Conservation (phyloP, 768 basidiomycete species). For the Suillus subalutaceus region DNA sequence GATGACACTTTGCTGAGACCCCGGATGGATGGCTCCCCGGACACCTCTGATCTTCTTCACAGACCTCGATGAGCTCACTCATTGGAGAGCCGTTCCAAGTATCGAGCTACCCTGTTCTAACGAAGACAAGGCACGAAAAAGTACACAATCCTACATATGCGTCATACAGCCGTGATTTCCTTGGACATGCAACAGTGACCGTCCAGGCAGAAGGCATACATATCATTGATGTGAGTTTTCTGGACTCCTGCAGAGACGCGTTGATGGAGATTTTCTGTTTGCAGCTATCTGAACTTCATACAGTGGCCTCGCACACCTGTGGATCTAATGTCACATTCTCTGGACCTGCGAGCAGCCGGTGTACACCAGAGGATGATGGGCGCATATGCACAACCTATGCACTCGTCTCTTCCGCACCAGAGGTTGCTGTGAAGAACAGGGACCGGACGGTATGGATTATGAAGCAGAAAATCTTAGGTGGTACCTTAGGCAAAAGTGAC, state of each 20-base stretch:
- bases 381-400: conserved; percentile 57
- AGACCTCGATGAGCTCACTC: conserved; percentile 30
- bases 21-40: conserved; percentile 6
- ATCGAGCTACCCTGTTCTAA: conserved; percentile 24
- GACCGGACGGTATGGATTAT: conserved; percentile 64
- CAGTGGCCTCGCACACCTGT: conserved; percentile 68
- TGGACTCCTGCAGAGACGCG: conserved; percentile 2
- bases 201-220: conserved; percentile 78
- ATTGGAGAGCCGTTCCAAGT: conserved; percentile 35
- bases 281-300: conserved; percentile 67
- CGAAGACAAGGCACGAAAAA: conserved; percentile 3
- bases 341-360: conserved; percentile 55
- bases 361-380: conserved; percentile 34
- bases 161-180: conserved; percentile 30
- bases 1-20: not conserved
- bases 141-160: conserved; percentile 21
- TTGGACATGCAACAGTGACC: conserved; percentile 67
- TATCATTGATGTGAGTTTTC: conserved; percentile 62
- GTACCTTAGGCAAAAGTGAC: conserved; percentile 34
- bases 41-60: conserved; percentile 23
- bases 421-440: conserved; percentile 40
- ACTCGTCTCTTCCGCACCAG: conserved; percentile 51
- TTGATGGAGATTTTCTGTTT: conserved; percentile 13
- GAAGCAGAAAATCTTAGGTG: conserved; percentile 53
- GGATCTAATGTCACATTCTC: conserved; percentile 67